Evolutionary conservation across 768 basidiomycete genomes (phyloP), one percentile per base, ranked within the genome.

Genomic region (Lentinula lateritia): DNA sequence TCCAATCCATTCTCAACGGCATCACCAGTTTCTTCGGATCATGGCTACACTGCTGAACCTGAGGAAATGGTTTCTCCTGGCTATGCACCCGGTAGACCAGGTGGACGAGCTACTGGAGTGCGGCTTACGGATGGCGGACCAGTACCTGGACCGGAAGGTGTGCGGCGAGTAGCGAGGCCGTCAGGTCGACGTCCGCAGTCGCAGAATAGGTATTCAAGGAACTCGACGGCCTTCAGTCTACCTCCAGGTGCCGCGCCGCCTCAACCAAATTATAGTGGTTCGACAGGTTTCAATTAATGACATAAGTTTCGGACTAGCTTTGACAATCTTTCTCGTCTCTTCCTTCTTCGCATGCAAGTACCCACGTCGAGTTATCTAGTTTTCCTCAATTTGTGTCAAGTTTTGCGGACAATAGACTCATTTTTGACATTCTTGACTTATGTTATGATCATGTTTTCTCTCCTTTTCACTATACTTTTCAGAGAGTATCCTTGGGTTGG

Each of bases 121-220:
- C 87, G 87, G 50, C 73, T 98, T 60, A 83, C 83, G 59, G 95
- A 98, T 66, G 76, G 83, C 67, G 95, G 95, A 13, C 93, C 92
- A 42, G 90, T 95, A 2, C 87, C 90, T 43, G 83, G 83, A 39
- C 82, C 86, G 8, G 87, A 90, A 16, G 88, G 89, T 58, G 93
- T 94, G 32, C 83, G 93, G 43, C 76, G 93, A 61, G 90, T 95
- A 32, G 83, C 90, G 52, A 78, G 91, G 67, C 84, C 81, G 52
- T 69, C 77, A 8, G 74, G 74, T 42, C 79, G 87, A 65, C 77
- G 90, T 50, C 81, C 87, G 13, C 77, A 83, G 32, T 85, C 88
- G 36, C 84, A 84, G 74, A 88, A 89, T 69, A 79, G 90, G 32
- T 92, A 90, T 72, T 92, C 90, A 58, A 81, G 91, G 39, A 73